Evolutionary conservation across 2,329 filamentous ascomycete genomes (phyloP).

Genomic region (Phaeosphaeriaceae sp.): DNA sequence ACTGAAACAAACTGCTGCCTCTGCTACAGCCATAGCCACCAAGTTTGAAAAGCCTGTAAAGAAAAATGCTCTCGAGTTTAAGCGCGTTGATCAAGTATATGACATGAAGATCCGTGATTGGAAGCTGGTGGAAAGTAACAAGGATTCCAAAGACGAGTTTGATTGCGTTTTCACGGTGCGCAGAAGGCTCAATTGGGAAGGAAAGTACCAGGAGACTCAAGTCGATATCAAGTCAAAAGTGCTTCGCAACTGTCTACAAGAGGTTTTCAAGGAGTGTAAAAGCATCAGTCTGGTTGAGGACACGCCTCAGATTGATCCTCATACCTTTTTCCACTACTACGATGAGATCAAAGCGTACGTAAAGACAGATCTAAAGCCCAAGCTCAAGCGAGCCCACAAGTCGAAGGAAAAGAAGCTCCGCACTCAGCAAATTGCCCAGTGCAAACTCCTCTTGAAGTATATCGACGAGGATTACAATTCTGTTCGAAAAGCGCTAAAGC

Average conservation of each 20-base stretch:
- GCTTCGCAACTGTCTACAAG: constrained; percentile 72
- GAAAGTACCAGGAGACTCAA: constrained; percentile 75
- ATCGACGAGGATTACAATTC: constrained; percentile 82
- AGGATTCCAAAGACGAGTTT: constrained; percentile 71
- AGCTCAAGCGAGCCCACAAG: constrained; percentile 63
- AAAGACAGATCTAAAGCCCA: constrained; percentile 68
- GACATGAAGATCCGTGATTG: constrained; percentile 59
- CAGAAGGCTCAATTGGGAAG: constrained; percentile 82
- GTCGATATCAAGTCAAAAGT: constrained; percentile 87
- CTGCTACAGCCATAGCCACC: constrained; percentile 12
- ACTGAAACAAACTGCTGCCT: constrained; percentile 21
- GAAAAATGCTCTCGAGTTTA: constrained; percentile 64
- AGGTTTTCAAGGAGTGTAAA: constrained; percentile 77
- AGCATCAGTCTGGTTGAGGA: constrained; percentile 82
- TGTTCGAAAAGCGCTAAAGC: constrained; percentile 79
- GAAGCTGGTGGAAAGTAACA: constrained; percentile 70
- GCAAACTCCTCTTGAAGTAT: constrained; percentile 77
- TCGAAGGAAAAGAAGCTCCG: constrained; percentile 67
- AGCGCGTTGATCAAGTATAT: constrained; percentile 70
- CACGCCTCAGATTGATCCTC: constrained; percentile 66
- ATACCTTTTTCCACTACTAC: constrained; percentile 66
- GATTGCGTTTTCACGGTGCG: constrained; percentile 81
- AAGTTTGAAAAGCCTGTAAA: constrained; percentile 30
- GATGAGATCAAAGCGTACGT: constrained; percentile 71
- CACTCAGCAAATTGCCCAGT: constrained; percentile 65